phyloP scores from a whole-genome alignment of 2,329 filamentous ascomycete species.

The Penicillium sp. region DNA sequence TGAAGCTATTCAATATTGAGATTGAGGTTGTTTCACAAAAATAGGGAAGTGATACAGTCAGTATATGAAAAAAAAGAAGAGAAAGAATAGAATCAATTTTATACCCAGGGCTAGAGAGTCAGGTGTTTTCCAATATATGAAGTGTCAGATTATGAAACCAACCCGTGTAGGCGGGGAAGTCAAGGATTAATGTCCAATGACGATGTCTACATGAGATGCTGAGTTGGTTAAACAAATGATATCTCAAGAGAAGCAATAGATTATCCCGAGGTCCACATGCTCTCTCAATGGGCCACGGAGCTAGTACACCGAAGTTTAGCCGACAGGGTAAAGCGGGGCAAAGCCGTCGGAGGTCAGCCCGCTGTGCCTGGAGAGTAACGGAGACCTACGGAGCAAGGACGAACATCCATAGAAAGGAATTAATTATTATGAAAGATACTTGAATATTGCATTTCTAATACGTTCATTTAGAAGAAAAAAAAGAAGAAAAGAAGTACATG shows the following conservation, averaged over 20 bases:
- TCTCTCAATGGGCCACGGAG: slow-evolving; percentile 26
- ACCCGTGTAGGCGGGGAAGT: slow-evolving; percentile 2
- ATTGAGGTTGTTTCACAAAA: background rate
- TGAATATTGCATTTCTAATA: background rate
- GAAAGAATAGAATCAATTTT: background rate
- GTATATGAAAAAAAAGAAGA: background rate
- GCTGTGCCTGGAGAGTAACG: slow-evolving; percentile 1
- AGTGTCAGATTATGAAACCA: background rate
- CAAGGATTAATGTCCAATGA: background rate
- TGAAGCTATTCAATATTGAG: background rate
- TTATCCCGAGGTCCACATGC: background rate
- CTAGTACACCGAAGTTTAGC: slow-evolving; percentile 29
- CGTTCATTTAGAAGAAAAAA: slow-evolving; percentile 1
- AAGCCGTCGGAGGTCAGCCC: slow-evolving; percentile 20
- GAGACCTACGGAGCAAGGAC: background rate
- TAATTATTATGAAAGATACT: background rate
- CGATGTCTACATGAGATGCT: background rate
- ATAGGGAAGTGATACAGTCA: background rate
- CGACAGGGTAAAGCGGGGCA: slow-evolving; percentile 12
- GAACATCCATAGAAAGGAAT: background rate
- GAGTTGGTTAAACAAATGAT: slow-evolving; percentile 4
- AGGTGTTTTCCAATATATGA: background rate
- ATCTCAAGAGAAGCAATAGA: background rate
- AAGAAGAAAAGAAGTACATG: slow-evolving; percentile 13
- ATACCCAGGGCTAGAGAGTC: background rate